A percentile compares a stretch with the other conserved stretches of the same genome.
These are phyloP conservation scores for Prunus armeniaca DNA, from an alignment of 306 rosid genomes.

Conservation along the genomic window DNA sequence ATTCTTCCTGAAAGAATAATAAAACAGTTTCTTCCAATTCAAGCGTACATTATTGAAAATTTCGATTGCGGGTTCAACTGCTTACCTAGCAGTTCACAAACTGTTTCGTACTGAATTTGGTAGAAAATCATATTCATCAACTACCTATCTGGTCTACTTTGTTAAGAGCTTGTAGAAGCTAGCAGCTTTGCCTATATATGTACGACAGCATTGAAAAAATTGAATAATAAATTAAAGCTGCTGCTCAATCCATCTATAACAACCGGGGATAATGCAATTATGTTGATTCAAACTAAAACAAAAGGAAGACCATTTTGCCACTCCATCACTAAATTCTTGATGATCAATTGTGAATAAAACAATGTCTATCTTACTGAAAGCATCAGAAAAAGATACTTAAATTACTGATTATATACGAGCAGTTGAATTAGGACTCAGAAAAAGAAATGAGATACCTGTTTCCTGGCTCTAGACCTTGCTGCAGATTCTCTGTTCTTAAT, in stretches of 20 bases:
- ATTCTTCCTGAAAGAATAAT: background rate
- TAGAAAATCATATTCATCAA: background rate
- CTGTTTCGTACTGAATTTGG: background rate
- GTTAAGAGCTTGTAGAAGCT: background rate
- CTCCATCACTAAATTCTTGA: background rate
- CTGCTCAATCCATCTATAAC: background rate
- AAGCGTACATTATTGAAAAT: background rate
- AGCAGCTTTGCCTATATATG: background rate
- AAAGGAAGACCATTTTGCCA: background rate
- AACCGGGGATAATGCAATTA: background rate
- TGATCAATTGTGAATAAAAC: background rate
- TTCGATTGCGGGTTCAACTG: background rate
- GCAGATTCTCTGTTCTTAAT: constrained; percentile 96
- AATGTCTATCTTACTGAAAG: background rate
- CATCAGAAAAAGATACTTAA: background rate
- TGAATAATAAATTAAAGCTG: background rate
- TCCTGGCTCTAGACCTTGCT: constrained; percentile 93
- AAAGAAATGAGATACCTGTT: constrained; percentile 50
- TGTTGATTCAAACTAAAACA: background rate
- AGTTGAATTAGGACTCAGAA: background rate
- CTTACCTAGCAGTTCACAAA: background rate
- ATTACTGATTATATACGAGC: background rate
- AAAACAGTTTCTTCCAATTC: background rate
- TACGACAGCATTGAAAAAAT: background rate
- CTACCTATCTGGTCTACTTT: background rate